A percentile compares a stretch with the other conserved stretches of the same genome.
phyloP scores from a whole-genome alignment of 805 yeast species.

The Isabelozyma gotoi region DNA sequence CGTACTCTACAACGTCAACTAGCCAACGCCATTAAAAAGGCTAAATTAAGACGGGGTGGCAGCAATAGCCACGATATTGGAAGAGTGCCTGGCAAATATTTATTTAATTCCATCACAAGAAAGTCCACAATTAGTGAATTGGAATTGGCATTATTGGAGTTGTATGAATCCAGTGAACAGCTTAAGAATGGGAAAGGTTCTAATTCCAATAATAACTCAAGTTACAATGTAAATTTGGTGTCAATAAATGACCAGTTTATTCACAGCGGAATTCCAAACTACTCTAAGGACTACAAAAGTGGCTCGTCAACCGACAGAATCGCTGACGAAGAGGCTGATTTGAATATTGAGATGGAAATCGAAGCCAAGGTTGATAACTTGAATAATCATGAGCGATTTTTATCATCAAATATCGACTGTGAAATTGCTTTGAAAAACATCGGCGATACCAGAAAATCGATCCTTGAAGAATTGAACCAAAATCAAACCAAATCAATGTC shows the following conservation, averaged over 20 bases:
- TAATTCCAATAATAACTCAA: constrained; percentile 1
- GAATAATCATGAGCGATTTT: neutral
- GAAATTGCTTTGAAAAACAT: neutral
- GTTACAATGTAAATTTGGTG: neutral
- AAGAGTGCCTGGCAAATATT: neutral
- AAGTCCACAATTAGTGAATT: constrained; percentile 24
- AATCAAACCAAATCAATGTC: neutral
- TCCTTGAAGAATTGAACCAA: neutral
- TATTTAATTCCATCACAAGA: constrained; percentile 13
- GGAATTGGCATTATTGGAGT: constrained; percentile 25
- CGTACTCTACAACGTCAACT: constrained; percentile 37
- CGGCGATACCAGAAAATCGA: neutral
- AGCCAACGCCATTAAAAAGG: constrained; percentile 31
- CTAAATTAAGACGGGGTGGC: constrained; percentile 10
- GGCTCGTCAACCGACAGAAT: neutral
- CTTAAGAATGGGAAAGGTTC: constrained; percentile 22
- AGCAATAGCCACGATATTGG: neutral
- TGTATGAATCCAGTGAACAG: constrained; percentile 31
- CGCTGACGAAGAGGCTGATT: neutral
- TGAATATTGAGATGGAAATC: neutral
- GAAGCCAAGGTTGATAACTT: neutral
- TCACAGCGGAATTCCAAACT: neutral
- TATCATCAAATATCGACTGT: neutral
- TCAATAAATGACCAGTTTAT: neutral
- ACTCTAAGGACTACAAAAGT: neutral